Evolutionary conservation across 169 alveolate genomes (phyloP), one percentile per base, ranked within the genome.

Genomic region (Plasmodium knowlesi): DNA sequence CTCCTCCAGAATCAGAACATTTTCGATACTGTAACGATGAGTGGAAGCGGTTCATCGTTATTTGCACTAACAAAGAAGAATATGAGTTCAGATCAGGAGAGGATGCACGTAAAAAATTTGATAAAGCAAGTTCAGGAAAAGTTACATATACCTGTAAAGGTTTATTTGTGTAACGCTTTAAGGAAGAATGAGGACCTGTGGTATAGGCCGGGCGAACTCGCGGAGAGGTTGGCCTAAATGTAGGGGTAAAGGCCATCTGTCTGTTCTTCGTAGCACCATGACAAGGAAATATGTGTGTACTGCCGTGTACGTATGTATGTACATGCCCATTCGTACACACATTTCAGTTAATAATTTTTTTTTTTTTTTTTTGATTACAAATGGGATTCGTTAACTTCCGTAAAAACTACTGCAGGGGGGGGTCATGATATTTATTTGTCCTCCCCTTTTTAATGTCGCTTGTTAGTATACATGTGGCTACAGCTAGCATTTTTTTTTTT

Each of bases 1-100:
- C 25, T 74, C 30, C 16, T 86, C 54, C 25, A 37, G 25, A 76
- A 41, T 54, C 86, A 76, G 34, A 86, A 76, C 67, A 74, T 86
- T 19, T 86, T 86, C 80, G 72, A 86, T 41, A 86, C 70, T 76
- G 93, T 86, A 86, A 25, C 93, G 30, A 86, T 86, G 93, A 86
- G 93, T 86, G 93, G 93, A 14, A 86, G 93, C 46, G 93, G 93
- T 9, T 86, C 93, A 53, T 50, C 93, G 12, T 37, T 86, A 74
- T 86, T 86, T 86, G 85, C 86, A 10, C 37, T 86, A n/a, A 53
- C 93, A 41, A 86, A 86, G 53, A 86, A 76, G n/a, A 34, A 84
- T 28, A 78, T 74, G 28, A 53, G 70, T 86, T 46, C 57, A 76
- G 14, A 74, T n/a, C 32, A 12, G 5, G 80, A 86, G 70, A 86